Conservation (phyloP, 2,329 filamentous ascomycete species). For the Aphanocladium album region DNA sequence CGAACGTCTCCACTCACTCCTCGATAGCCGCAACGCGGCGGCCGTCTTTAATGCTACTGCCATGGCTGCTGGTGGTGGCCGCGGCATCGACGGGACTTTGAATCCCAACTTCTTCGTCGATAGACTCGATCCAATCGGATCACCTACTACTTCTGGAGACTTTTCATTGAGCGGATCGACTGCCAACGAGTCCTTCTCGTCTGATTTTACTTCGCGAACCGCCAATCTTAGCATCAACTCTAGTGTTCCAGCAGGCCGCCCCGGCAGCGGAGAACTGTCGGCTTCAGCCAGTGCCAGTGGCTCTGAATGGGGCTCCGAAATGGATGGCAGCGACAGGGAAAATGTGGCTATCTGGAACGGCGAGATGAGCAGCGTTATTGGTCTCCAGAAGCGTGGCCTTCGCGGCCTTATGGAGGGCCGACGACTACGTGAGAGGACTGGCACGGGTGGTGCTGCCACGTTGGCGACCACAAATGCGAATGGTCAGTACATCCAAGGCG, state of each 20-base stretch:
- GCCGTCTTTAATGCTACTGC: constrained; percentile 97
- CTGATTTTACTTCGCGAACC: constrained; percentile 30
- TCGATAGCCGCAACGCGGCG: constrained; percentile 90
- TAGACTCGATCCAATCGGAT: constrained; percentile 38
- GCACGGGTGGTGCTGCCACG: constrained; percentile 32
- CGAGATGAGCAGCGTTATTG: constrained; percentile 84
- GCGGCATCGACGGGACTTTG: constrained; percentile 65
- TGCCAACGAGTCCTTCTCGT: constrained; percentile 24
- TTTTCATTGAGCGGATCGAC: constrained; percentile 28
- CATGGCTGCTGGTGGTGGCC: constrained; percentile 92
- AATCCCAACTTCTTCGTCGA: constrained; percentile 60
- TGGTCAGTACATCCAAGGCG: constrained; percentile 22
- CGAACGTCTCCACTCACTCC: constrained; percentile 78
- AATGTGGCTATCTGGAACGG: constrained; percentile 62
- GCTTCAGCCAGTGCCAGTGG: constrained; percentile 47
- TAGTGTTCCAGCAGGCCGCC: constrained; percentile 28
- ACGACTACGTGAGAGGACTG: constrained; percentile 69
- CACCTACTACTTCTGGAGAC: constrained; percentile 29
- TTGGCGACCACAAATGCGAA: constrained; percentile 26
- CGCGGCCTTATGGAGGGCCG: constrained; percentile 92
- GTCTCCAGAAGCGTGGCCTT: constrained; percentile 87
- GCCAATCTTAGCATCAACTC: constrained; percentile 47
- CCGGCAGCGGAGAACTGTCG: constrained; percentile 44
- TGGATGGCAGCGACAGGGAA: constrained; percentile 46
- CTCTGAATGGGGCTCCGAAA: constrained; percentile 53